Base-by-base conservation (phyloP, 2,329 filamentous ascomycete species). In the Neurospora crassa region DNA sequence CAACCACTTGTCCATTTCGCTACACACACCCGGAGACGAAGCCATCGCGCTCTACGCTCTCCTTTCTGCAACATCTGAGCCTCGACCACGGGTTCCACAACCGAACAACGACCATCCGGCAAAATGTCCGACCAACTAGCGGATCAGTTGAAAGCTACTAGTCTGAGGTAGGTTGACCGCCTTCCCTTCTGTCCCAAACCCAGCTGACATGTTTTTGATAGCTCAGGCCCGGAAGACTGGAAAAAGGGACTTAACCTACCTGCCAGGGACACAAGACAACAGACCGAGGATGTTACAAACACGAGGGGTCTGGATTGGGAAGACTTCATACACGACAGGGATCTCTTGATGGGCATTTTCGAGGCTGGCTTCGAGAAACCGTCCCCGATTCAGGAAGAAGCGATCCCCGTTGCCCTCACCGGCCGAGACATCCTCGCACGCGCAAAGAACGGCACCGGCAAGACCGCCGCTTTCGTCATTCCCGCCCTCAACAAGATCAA, bases 351-450 rank as follows among this genome's bases (percentile, higher is more conserved):
- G 95, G 96, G 96, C 74, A 98, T 99, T 76, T 99, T 98, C 82
- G 96, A 99, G 84, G 96, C 96, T 76, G 96, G 96, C 74, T 99
- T 97, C 82, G 96, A 99, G 82, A 97, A 97, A 84, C 96, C 96
- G 18, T 99, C 96, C 71, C 96, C 96, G 12, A 99, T 99, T 78
- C 96, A 99, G 89, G 96, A 99, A 90, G 96, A 98, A 84, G 94
- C 96, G 70, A 97, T 99, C 78, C 96, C 96, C 68, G 95, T 99
- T 75, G 96, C 96, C 69, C 87, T 99, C 71, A 97, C 95, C 68
- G 96, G 96, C 71, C 90, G 95, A 83, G 96, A 99, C 80, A 94
- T 99, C 78, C 88, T 99, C 75, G 96, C 96, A 72, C 90, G 96
- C 82, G 96, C 96, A 76, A 99, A 99, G 86, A 99, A 99, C 81